phyloP scores from a whole-genome alignment of 495 filamentous ascomycete species.

The Xylaria bambusicola region DNA sequence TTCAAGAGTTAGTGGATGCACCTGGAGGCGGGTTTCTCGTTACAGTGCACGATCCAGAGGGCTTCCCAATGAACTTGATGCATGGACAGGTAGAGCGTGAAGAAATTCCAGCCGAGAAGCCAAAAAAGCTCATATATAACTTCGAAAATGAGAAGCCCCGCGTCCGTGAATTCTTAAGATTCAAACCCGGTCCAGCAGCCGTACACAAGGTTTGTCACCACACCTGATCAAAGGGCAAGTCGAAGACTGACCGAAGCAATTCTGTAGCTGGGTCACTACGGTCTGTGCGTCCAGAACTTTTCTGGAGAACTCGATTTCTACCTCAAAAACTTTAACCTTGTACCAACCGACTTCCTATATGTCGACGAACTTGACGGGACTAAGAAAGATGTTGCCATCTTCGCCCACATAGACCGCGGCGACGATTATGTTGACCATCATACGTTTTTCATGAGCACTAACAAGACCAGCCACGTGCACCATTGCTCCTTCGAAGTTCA shows the following conservation, averaged over 20 bases:
- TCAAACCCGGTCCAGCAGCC: conserved; percentile 55
- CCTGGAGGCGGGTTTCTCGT: conserved; percentile 49
- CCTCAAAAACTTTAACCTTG: conserved; percentile 60
- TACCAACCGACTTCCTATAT: conserved; percentile 46
- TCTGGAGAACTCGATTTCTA: conserved; percentile 53
- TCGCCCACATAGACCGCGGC: conserved; percentile 28
- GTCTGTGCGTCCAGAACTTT: conserved; percentile 55
- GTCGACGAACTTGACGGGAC: conserved; percentile 24
- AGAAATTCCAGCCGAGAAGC: conserved; percentile 24
- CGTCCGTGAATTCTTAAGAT: conserved; percentile 33
- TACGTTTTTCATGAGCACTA: conserved; percentile 52
- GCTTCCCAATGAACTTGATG: conserved; percentile 46
- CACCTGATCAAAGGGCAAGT: neutral
- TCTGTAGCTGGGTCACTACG: conserved; percentile 57
- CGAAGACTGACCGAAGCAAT: neutral
- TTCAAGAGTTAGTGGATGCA: conserved; percentile 39
- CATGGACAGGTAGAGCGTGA: conserved; percentile 43
- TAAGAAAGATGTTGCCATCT: conserved; percentile 44
- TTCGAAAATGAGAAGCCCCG: conserved; percentile 31
- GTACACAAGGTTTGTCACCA: conserved; percentile 51
- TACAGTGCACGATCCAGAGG: conserved; percentile 45
- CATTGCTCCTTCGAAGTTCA: conserved; percentile 64
- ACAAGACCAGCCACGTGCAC: conserved; percentile 53
- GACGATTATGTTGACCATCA: conserved; percentile 54
- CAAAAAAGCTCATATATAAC: conserved; percentile 42